Percentiles rank a stretch among this genome's conserved stretches.
These are phyloP conservation scores for Physocladia obscura DNA, from an alignment of 192 early-diverging fungal genomes.

Conservation along the genomic window DNA sequence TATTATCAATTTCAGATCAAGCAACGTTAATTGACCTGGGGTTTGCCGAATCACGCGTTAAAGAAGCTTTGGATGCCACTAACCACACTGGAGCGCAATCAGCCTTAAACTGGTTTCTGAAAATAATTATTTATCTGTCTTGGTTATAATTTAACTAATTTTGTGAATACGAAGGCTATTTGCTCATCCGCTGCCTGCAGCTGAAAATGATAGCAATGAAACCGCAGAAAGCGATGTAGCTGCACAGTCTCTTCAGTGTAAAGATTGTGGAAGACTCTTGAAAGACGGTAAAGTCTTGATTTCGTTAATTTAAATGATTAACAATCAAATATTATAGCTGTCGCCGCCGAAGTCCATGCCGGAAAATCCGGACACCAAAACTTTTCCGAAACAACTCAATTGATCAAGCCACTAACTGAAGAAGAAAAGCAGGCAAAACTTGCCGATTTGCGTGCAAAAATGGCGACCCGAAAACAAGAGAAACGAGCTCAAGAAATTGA, in stretches of 20 bases:
- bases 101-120: constrained; percentile 78
- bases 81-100: constrained; percentile 76
- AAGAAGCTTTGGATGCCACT: constrained; percentile 66
- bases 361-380: constrained; percentile 68
- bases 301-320: constrained; percentile 1
- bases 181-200: constrained; percentile 54
- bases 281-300: constrained; percentile 54
- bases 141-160: no score
- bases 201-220: constrained; percentile 7
- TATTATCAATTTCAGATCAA: not conserved
- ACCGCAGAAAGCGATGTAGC: constrained; percentile 59
- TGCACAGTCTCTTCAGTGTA: constrained; percentile 75
- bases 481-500: constrained; percentile 61
- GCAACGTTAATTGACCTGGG: constrained; percentile 61
- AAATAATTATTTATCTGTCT: not conserved
- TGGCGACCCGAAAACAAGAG: constrained; percentile 66
- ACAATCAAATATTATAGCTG: constrained; percentile 37
- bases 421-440: constrained; percentile 77
- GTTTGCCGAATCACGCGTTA: constrained; percentile 65
- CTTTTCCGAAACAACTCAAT: constrained; percentile 74
- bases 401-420: constrained; percentile 76
- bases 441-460: constrained; percentile 62
- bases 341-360: constrained; percentile 77
- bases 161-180: constrained; percentile 50
- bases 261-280: constrained; percentile 80